Evolutionary conservation across 1,139 yeast genomes (phyloP).

Genomic region (Candida sp.): DNA sequence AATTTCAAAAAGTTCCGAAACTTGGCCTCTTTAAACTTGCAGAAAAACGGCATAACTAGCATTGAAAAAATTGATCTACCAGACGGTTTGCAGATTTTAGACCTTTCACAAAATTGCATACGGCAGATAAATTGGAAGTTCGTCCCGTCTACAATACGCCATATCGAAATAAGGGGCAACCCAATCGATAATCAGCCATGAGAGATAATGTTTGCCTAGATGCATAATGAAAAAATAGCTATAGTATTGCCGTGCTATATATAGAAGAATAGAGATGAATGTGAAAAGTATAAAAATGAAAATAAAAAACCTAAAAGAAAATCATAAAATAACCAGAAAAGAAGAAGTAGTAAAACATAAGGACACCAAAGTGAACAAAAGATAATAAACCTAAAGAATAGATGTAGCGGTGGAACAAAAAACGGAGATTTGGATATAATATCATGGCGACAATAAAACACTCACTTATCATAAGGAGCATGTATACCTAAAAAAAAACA

Average conservation of each 20-base stretch:
- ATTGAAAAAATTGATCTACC: not conserved
- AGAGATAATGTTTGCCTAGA: not conserved
- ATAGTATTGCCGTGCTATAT: slow-evolving; percentile 5
- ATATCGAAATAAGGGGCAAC: not conserved
- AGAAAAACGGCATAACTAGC: slow-evolving; percentile 1
- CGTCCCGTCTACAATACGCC: not conserved
- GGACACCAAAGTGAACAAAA: not conserved
- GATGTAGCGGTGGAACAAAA: not conserved
- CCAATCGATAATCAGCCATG: not conserved
- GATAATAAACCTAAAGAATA: slow-evolving; percentile 1
- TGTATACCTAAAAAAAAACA: not conserved
- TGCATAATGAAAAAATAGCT: not conserved
- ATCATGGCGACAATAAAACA: slow-evolving; percentile 1
- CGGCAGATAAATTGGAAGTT: not conserved
- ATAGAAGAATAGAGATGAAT: not conserved
- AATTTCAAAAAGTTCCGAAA: not conserved
- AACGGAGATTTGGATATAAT: not conserved
- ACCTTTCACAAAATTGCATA: slow-evolving; percentile 4
- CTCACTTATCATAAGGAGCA: slow-evolving; percentile 4
- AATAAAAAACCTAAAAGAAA: not conserved
- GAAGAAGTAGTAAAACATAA: slow-evolving; percentile 1
- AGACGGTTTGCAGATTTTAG: not conserved
- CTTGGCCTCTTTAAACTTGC: not conserved
- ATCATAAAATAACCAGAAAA: not conserved
- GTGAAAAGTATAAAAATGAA: not conserved